Base-by-base conservation (phyloP, 441 rosid genomes). In the Macaranga tanarius region DNA sequence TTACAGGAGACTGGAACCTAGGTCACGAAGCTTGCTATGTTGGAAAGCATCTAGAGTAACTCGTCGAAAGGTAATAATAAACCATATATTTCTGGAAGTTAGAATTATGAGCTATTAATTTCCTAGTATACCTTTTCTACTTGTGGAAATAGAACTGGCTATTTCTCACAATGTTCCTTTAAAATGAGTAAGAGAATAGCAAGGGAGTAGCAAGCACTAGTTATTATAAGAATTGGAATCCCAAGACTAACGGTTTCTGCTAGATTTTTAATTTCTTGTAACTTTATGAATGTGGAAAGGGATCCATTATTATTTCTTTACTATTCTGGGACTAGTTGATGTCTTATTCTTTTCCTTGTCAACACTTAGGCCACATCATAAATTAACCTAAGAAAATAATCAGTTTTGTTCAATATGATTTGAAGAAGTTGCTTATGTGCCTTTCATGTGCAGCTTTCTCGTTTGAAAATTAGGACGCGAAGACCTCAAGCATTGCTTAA, bases 1-100 rank as follows among this genome's bases (percentile, higher is more conserved):
- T 81, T 64, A 71, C 87, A 96, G 99, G 89, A 93, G 98, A 73
- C 89, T 93, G 70, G 98, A 93, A 80, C 89, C 98, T 4, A 85
- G 88, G 79, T 92, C 97, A 51, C 90, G 97, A 85, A 90, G 88
- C 86, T 77, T 90, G 86, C 88, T 93, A 70, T 93, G 99, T 82
- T 93, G 97, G 98, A 92, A 92, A 78, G 85, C 95, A 42, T 77
- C 96, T 26, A 89, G 81, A 79, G 87, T 78, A 65, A 85, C 89
- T 56, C 89, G 89, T 61, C 85, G 91, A 47, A 96, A 90, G 97
- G 99, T 92, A 85, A 34, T 34, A 34, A 34, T 73, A 42, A 57
- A 70, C 60, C 69, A 57, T 26, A 9, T 13, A 48, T 74, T 62
- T 60, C 66, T 15, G 13, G 45, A 67, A 11, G 52, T 55, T 31